Conservation (phyloP, 192 early-diverging fungal species). For the Coemansia reversa region DNA sequence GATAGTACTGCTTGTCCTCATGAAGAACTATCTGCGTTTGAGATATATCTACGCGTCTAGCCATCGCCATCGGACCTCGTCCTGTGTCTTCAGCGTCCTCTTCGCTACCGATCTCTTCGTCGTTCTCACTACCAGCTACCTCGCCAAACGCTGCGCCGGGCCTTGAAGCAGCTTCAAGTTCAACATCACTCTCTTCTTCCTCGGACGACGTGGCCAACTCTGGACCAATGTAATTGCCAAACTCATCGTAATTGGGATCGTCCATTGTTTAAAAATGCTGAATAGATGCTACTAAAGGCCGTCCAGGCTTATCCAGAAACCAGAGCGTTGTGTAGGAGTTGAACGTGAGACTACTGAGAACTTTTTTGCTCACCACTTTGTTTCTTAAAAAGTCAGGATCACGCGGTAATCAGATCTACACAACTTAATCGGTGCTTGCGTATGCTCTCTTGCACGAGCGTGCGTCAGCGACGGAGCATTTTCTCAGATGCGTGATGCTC, state of each 20-base stretch:
- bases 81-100: constrained; percentile 9
- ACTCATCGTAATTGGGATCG: constrained; percentile 82
- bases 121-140: constrained; percentile 8
- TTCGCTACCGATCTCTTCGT: constrained; percentile 19
- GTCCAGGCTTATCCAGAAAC: background rate
- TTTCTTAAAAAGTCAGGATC: constrained; percentile 4
- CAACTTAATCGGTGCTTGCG: constrained; percentile 6
- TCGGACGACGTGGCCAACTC: constrained; percentile 71
- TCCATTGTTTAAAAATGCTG: constrained; percentile 57
- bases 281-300: background rate
- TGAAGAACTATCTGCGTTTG: constrained; percentile 86
- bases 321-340: background rate
- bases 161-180: background rate
- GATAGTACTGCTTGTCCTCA: constrained; percentile 99
- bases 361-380: background rate
- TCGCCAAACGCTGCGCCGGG: background rate
- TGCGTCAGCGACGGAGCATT: constrained; percentile 5
- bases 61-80: constrained; percentile 28
- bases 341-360: background rate
- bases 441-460: background rate
- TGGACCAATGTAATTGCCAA: constrained; percentile 99
- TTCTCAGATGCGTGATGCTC: background rate
- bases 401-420: constrained; percentile 6
- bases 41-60: constrained; percentile 26
- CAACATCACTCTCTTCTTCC: constrained; percentile 55